A percentile compares a stretch with the other conserved stretches of the same genome.
Conservation (phyloP, 2,329 filamentous ascomycete species). For the Sporothrix protearum region DNA sequence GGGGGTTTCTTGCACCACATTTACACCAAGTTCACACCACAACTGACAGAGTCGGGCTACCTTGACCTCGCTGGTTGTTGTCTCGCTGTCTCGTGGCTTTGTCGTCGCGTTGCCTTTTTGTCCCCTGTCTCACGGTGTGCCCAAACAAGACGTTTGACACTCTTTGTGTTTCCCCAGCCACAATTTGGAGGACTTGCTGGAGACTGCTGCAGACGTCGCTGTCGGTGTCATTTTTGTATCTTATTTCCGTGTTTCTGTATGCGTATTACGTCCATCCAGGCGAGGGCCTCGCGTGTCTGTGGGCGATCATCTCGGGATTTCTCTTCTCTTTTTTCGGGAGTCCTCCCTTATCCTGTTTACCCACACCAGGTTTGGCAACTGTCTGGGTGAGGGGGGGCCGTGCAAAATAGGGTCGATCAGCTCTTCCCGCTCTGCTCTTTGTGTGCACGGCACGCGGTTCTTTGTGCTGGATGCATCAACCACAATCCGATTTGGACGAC, state of each 20-base stretch:
- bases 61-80: neutral
- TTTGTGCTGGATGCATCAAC: neutral
- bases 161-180: constrained; percentile 13
- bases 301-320: neutral
- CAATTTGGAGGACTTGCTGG: neutral
- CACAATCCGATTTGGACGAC: neutral
- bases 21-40: neutral
- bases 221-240: neutral
- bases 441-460: neutral
- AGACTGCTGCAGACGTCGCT: neutral
- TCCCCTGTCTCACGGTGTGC: neutral
- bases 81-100: neutral
- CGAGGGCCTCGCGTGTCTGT: neutral
- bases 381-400: neutral
- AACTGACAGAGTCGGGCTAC: neutral
- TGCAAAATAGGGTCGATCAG: neutral
- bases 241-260: neutral
- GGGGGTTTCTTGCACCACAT: neutral
- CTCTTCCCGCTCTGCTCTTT: neutral
- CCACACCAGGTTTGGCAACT: neutral
- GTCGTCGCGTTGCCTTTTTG: neutral
- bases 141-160: neutral
- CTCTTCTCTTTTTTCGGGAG: neutral
- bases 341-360: neutral
- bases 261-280: too few relatives aligned